phyloP scores from a whole-genome alignment of 73 alveolate genomes.

The Tetrahymena elliotti region DNA sequence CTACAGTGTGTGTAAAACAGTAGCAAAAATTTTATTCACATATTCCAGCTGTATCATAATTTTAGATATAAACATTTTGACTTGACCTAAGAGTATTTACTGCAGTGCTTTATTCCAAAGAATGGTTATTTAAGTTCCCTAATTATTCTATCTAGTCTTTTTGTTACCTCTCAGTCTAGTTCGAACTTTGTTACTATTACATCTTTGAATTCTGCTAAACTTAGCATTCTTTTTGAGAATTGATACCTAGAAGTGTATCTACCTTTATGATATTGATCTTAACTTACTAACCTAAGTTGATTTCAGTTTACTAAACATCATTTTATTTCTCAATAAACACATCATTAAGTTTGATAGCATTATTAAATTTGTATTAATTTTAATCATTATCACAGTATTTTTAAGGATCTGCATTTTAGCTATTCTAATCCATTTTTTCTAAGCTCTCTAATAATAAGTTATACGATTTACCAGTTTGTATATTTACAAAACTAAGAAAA shows the following conservation, averaged over 20 bases:
- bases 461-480: not conserved
- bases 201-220: not conserved
- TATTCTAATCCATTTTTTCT: not conserved
- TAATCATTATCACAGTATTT: not conserved
- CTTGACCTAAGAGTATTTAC: not conserved
- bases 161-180: not conserved
- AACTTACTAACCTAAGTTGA: not conserved
- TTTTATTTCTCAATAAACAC: not conserved
- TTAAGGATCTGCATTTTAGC: not conserved
- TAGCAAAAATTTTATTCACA: not conserved
- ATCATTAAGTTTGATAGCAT: not conserved
- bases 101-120: not conserved
- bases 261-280: not conserved
- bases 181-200: not conserved
- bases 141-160: not conserved
- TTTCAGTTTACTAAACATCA: not conserved
- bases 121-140: not conserved
- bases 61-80: not conserved
- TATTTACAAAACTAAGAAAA: not conserved
- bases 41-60: not conserved
- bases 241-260: not conserved
- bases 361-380: not conserved
- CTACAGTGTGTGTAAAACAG: not conserved
- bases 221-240: not conserved
- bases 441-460: not conserved